A percentile compares a stretch with the other conserved stretches of the same genome.
phyloP scores from a whole-genome alignment of 2,329 filamentous ascomycete genomes.

The Penicillium rolfsii region DNA sequence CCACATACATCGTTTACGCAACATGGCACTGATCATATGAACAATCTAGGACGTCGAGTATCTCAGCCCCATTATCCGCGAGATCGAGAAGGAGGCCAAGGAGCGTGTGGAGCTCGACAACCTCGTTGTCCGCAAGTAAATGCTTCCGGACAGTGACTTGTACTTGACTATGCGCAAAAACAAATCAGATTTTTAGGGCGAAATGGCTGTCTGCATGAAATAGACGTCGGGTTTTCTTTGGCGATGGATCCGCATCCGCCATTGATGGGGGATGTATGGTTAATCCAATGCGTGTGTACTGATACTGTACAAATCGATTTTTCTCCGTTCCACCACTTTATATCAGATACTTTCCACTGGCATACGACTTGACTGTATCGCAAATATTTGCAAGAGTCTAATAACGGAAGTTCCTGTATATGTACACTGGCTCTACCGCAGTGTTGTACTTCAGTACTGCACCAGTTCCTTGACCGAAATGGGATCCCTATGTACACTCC shows the following conservation, averaged over 20 bases:
- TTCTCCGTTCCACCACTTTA: conserved; percentile 30
- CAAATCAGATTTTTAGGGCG: conserved; percentile 26
- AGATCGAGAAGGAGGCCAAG: conserved; percentile 68
- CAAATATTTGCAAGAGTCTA: not conserved
- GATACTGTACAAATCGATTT: conserved; percentile 48
- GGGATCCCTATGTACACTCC: not conserved
- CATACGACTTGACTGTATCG: not conserved
- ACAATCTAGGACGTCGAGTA: conserved; percentile 64
- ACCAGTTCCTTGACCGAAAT: not conserved
- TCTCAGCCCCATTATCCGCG: conserved; percentile 67
- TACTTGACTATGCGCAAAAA: conserved; percentile 30
- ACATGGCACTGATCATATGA: conserved; percentile 27
- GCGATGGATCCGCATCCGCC: conserved; percentile 28
- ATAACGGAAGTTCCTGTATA: not conserved
- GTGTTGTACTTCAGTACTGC: not conserved
- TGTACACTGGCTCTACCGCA: not conserved
- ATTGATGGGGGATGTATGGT: conserved; percentile 31
- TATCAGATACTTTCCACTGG: not conserved
- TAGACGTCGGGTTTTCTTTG: conserved; percentile 30
- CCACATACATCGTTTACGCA: not conserved
- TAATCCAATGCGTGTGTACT: conserved; percentile 39
- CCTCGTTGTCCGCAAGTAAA: conserved; percentile 61
- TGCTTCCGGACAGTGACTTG: conserved; percentile 12
- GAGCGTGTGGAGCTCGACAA: conserved; percentile 71
- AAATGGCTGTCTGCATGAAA: conserved; percentile 24